phyloP scores from a whole-genome alignment of 1,284 basidiomycete species.

The Fomitopsis betulina region DNA sequence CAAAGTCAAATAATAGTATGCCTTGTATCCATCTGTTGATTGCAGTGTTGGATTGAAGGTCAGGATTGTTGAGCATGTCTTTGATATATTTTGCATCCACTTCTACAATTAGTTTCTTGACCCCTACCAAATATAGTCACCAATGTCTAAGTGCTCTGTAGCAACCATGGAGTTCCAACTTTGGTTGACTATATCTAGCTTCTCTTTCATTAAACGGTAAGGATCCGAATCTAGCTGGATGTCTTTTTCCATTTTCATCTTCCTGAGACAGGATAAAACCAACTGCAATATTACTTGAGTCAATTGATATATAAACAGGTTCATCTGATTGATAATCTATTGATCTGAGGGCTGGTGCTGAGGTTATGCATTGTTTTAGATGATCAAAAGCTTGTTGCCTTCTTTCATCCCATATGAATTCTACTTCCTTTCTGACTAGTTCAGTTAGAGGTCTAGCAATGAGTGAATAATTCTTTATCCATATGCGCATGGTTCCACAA shows the following conservation, averaged over 20 bases:
- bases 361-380: neutral
- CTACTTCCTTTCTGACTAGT: constrained; percentile 17
- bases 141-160: constrained; percentile 28
- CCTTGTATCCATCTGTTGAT: constrained; percentile 36
- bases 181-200: constrained; percentile 25
- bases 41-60: constrained; percentile 28
- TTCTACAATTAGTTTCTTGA: constrained; percentile 31
- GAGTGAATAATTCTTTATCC: constrained; percentile 24
- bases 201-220: constrained; percentile 27
- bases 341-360: constrained; percentile 28
- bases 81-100: constrained; percentile 24
- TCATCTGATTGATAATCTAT: constrained; percentile 9
- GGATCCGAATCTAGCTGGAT: neutral
- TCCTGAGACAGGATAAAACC: neutral
- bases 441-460: constrained; percentile 16
- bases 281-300: neutral
- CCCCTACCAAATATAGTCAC: constrained; percentile 30
- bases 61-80: constrained; percentile 20
- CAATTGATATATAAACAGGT: neutral
- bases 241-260: neutral
- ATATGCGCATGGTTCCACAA: constrained; percentile 24
- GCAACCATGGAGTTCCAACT: constrained; percentile 28
- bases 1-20: constrained; percentile 32
- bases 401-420: constrained; percentile 14
- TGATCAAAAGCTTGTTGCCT: constrained; percentile 14